Conservation (phyloP, 306 rosid species). For the Castanospermum australe region DNA sequence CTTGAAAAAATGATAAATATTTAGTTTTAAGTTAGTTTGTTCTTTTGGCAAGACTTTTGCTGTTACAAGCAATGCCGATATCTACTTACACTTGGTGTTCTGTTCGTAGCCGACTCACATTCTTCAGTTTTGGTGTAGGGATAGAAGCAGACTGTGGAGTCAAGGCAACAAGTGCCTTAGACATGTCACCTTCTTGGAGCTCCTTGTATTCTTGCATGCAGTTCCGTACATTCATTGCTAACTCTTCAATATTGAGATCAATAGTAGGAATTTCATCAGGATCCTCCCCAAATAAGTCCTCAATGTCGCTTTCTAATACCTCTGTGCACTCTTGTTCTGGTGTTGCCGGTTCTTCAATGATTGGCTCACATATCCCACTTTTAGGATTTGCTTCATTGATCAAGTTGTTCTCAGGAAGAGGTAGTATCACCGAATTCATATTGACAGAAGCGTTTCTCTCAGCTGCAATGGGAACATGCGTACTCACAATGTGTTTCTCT, state of each 20-base stretch:
- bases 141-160: constrained; percentile 54
- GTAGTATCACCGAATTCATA: constrained; percentile 45
- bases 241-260: constrained; percentile 45
- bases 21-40: background rate
- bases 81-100: constrained; percentile 93
- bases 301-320: constrained; percentile 67
- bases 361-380: constrained; percentile 63
- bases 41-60: background rate
- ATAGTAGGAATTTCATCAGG: constrained; percentile 67
- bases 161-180: constrained; percentile 83
- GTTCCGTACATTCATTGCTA: constrained; percentile 42
- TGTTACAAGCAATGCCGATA: background rate
- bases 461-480: constrained; percentile 38
- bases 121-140: constrained; percentile 79
- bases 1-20: background rate
- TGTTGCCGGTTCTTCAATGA: constrained; percentile 86
- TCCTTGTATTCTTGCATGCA: constrained; percentile 51
- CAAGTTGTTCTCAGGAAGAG: constrained; percentile 46
- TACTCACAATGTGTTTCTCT: constrained; percentile 58
- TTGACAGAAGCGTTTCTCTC: constrained; percentile 40
- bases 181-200: constrained; percentile 63
- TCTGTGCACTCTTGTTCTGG: constrained; percentile 68
- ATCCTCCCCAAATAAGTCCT: constrained; percentile 63
- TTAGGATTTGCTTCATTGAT: constrained; percentile 29
- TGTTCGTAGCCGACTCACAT: constrained; percentile 81